phyloP scores from a whole-genome alignment of 2,329 filamentous ascomycete genomes.

The Bisporella sp. region DNA sequence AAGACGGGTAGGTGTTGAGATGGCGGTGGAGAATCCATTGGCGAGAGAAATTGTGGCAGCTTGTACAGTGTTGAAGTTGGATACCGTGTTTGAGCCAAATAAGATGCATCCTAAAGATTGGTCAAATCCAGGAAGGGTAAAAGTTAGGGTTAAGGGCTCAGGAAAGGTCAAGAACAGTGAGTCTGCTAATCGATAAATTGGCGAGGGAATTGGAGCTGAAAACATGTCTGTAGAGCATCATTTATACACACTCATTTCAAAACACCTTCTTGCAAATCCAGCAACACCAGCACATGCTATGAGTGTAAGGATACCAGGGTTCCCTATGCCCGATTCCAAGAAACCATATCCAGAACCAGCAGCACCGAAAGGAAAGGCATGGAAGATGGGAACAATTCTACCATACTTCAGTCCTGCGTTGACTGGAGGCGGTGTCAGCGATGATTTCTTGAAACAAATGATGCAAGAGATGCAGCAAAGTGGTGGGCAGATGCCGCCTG shows the following conservation, averaged over 20 bases:
- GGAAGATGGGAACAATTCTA: conserved; percentile 80
- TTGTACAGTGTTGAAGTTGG: conserved; percentile 63
- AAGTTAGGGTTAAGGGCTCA: conserved; percentile 63
- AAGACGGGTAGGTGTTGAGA: conserved; percentile 63
- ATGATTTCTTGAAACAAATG: conserved; percentile 94
- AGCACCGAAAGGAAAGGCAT: conserved; percentile 63
- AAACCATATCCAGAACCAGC: conserved; percentile 66
- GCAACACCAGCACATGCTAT: conserved; percentile 67
- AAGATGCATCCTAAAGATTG: conserved; percentile 96
- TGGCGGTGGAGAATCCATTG: conserved; percentile 78
- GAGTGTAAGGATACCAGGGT: conserved; percentile 64
- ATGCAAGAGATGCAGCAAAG: conserved; percentile 74
- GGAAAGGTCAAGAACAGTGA: conserved; percentile 60
- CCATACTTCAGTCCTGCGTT: conserved; percentile 85
- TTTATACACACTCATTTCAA: conserved; percentile 73
- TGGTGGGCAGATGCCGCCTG: conserved; percentile 25
- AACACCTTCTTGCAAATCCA: conserved; percentile 71
- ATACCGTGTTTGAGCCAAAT: conserved; percentile 78
- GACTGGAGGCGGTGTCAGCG: conserved; percentile 86
- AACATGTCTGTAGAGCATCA: conserved; percentile 59
- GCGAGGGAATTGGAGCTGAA: conserved; percentile 10
- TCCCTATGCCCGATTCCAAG: conserved; percentile 52
- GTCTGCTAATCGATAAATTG: conserved; percentile 20
- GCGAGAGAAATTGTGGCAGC: conserved; percentile 85
- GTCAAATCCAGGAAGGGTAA: conserved; percentile 89